phyloP scores from a whole-genome alignment of 139 green algal species.

The Chlamydomonas sphaeroides region DNA sequence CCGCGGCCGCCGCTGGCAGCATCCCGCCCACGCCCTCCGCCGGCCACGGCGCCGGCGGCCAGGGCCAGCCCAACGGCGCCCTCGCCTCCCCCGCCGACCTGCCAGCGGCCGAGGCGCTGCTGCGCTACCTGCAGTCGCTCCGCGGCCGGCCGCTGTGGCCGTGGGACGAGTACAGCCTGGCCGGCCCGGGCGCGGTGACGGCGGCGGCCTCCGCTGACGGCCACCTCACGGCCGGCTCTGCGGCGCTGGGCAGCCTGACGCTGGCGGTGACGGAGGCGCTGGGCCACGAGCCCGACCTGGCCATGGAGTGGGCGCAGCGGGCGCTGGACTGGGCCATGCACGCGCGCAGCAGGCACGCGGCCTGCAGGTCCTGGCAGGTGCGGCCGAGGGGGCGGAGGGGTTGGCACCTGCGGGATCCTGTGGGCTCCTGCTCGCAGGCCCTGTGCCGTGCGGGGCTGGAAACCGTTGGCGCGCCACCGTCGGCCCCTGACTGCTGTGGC shows the following conservation, averaged over 20 bases:
- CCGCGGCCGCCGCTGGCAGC: too few relatives aligned
- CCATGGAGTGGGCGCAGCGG: background rate
- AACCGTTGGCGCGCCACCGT: too few relatives aligned
- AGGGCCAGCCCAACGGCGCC: too few relatives aligned
- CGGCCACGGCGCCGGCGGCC: too few relatives aligned
- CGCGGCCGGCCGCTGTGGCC: constrained; percentile 81
- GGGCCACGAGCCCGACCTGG: constrained; percentile 30
- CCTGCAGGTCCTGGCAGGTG: constrained; percentile 82
- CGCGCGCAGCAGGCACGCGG: constrained; percentile 66
- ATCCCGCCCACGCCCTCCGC: too few relatives aligned
- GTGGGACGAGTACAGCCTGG: constrained; percentile 62
- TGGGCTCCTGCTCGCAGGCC: too few relatives aligned
- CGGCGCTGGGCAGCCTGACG: constrained; percentile 50
- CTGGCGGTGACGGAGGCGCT: constrained; percentile 53
- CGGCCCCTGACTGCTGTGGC: too few relatives aligned
- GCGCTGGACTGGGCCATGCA: constrained; percentile 82
- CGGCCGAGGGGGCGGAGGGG: too few relatives aligned
- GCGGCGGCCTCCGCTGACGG: constrained; percentile 27
- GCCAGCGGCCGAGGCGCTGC: background rate
- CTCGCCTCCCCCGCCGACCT: background rate
- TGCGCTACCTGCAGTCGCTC: constrained; percentile 79
- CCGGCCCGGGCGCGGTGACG: background rate
- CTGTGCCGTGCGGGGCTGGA: too few relatives aligned
- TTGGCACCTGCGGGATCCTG: too few relatives aligned
- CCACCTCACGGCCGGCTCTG: constrained; percentile 26